Evolutionary conservation across 163 green algal species (phyloP), one percentile per base, ranked within the genome.

Genomic region (Scenedesmus sp.): DNA sequence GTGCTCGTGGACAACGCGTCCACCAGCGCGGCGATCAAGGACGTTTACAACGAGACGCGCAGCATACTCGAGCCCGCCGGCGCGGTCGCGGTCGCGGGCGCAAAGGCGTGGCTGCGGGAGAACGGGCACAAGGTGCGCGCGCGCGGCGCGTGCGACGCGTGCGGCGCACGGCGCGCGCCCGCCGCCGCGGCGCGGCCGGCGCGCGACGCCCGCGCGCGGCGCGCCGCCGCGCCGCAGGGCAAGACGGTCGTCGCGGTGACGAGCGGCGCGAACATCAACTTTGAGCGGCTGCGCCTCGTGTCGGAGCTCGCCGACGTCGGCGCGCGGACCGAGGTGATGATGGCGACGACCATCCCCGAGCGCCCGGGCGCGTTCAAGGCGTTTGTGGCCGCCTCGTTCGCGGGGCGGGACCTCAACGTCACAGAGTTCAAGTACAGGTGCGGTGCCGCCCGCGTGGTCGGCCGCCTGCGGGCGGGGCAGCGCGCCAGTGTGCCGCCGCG

Each of bases 211-310:
- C 39, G 39, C 7, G 39, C 39, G 39, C 39, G 6, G 6, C 10
- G 39, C 39, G 39, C 39, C 39, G 39, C 39, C 6, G 39, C 39
- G 10, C 7, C 39, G 48, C 72, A 93, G 85, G 88, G 85, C 28
- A 85, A 90, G 60, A 95, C 89, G 4, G 88, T 98, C 36, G 95
- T 98, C 53, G 92, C 91, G 0, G 80, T 99, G 0, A 97, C 95
- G 20, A 93, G 79, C 15, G 96, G 96, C 11, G 96, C 96, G 48
- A 99, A 99, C 88, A 99, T 99, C 87, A 99, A 99, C 86, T 99
- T 99, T 89, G 94, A 99, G 83, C 90, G 93, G 34, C 88, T 99
- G 80, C 86, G 94, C 9, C 84, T 98, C 50, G 95, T 99, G 39
- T 87, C 90, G 15, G 93, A 99, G 82, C 87, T 98, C 71, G 96